phyloP scores from a whole-genome alignment of 257 asterid genomes.

The Salvia rosmarinus region DNA sequence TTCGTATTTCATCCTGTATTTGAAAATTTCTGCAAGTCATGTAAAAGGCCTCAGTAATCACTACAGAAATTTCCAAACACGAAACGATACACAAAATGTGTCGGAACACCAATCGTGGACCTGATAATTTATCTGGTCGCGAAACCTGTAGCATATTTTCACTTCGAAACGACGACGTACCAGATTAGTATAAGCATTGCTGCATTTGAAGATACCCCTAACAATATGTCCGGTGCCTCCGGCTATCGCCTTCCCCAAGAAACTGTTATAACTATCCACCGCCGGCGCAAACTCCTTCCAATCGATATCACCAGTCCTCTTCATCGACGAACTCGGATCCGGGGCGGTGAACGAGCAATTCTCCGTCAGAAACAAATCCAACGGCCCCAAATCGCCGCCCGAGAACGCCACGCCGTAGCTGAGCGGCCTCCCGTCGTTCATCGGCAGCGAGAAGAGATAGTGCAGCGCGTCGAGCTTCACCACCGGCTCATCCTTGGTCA shows the following conservation, averaged over 20 bases:
- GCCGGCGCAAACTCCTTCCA: constrained; percentile 87
- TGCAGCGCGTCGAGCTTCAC: constrained; percentile 64
- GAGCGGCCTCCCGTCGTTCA: constrained; percentile 59
- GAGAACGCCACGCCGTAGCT: constrained; percentile 78
- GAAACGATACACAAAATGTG: no score
- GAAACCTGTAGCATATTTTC: no score
- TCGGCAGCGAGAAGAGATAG: constrained; percentile 73
- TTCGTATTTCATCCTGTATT: no score
- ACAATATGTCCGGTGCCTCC: constrained; percentile 84
- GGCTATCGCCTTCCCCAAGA: constrained; percentile 79
- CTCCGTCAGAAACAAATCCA: constrained; percentile 65
- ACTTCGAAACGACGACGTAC: constrained; percentile 17
- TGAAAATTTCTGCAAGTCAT: no score
- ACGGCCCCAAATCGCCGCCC: constrained; percentile 38
- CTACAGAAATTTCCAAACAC: no score
- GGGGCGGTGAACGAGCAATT: constrained; percentile 52
- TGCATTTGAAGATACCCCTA: constrained; percentile 70
- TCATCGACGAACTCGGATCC: constrained; percentile 16
- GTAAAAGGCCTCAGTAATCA: no score
- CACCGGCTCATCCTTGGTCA: constrained; percentile 81
- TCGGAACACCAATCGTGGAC: no score
- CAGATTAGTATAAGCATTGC: constrained; percentile 77
- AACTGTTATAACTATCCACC: constrained; percentile 63
- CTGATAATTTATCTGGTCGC: no score
- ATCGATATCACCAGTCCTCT: constrained; percentile 38